Conservation (phyloP, 2,329 filamentous ascomycete species). For the Fusarium beomiforme region DNA sequence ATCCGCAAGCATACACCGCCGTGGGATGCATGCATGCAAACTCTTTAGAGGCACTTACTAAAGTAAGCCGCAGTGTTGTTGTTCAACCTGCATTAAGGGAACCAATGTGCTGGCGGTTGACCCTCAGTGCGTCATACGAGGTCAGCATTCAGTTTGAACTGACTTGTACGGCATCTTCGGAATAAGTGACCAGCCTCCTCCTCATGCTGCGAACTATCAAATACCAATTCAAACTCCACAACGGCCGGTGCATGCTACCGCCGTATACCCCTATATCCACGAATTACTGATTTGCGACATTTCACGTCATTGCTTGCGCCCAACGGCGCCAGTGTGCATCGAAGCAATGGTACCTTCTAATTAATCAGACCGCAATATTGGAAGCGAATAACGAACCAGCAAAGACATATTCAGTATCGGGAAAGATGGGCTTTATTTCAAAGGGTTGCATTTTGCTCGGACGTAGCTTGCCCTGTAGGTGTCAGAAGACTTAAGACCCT, state of each 20-base stretch:
- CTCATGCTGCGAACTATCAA: conserved; percentile 1
- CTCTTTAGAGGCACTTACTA: background rate
- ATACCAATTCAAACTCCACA: background rate
- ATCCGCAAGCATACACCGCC: conserved; percentile 25
- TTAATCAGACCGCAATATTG: conserved; percentile 1
- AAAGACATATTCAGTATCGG: conserved; percentile 24
- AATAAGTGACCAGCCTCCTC: conserved; percentile 6
- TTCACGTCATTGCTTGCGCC: conserved; percentile 31
- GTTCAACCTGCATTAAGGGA: background rate
- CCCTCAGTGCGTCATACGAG: conserved; percentile 24
- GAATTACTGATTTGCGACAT: background rate
- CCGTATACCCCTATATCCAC: background rate
- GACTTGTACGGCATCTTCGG: conserved; percentile 30
- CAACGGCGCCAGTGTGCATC: conserved; percentile 12
- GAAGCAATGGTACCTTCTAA: conserved; percentile 1
- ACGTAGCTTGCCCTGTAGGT: no score
- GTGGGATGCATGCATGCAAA: conserved; percentile 21
- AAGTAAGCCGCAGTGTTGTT: background rate
- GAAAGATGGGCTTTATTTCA: conserved; percentile 12
- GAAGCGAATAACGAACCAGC: conserved; percentile 29
- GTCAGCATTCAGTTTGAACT: conserved; percentile 17
- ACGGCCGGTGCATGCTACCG: background rate
- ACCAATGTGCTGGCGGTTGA: conserved; percentile 1
- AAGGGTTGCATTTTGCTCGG: conserved; percentile 38
- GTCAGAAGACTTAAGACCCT: no score